Base-by-base conservation (phyloP, 1,284 basidiomycete species). In the Cutaneotrichosporon arboriforme region DNA sequence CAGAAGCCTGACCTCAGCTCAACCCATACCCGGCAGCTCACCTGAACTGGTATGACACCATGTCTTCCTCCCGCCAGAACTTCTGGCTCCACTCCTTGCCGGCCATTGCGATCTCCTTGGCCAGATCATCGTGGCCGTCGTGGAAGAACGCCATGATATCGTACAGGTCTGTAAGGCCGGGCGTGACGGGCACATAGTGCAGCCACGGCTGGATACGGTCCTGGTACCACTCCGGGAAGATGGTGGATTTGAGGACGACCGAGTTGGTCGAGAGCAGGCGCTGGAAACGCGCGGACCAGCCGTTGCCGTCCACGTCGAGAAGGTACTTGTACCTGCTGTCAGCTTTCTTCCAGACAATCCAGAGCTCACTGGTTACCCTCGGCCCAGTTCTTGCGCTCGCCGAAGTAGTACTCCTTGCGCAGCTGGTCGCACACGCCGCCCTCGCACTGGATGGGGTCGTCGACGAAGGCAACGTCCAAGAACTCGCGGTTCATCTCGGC, bases 41-140 rank as follows among this genome's bases (percentile, higher is more conserved):
- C 82, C 83, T 77, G 65, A 82, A 84, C 55, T 81, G 73, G 70
- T 85, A 85, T 12, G 83, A 80, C 37, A 79, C 77, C 73, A 86
- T 76, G 67, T 87, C 85, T 60, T 83, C 82, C 52, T 76, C 76
- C 43, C 84, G 76, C 83, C 84, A 86, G 63, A 78, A 84, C 0
- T 64, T 75, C 55, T 76, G 74, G 59, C 81, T 84, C 84, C 84
- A 86, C 20, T 77, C 63, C 40, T 79, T 77, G 0, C 84, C 84
- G 0, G 77, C 78, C 4, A 67, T 55, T 0, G 82, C 85, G 46
- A 86, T 86, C 61, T 78, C 76, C 33, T 73, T 69, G 0, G 80
- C 84, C 36, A 84, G 59, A 0, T 78, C 73, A 49, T 85, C 82
- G 54, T 84, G 81, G 0, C 70, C 78, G 26, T 74, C 81, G 0